Evolutionary conservation across 1,284 basidiomycete genomes (phyloP).

Genomic region (Tylopilus sp.): DNA sequence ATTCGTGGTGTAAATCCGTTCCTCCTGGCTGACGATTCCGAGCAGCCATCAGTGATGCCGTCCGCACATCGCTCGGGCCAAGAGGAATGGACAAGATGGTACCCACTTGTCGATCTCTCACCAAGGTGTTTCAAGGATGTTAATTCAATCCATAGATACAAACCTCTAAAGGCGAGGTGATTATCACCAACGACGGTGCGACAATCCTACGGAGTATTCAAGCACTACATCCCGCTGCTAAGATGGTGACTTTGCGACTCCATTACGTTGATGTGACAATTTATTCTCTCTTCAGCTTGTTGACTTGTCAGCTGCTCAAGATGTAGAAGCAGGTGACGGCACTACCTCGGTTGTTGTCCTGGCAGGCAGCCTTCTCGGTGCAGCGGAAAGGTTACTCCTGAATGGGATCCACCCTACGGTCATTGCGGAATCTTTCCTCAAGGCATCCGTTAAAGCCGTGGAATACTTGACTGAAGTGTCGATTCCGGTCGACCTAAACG

Average conservation of each 20-base stretch:
- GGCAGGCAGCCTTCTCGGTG: conserved; percentile 88
- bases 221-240: conserved; percentile 95
- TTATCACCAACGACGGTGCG: conserved; percentile 99
- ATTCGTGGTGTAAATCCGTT: conserved; percentile 16
- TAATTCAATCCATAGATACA: conserved; percentile 69
- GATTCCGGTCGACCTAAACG: conserved; percentile 88
- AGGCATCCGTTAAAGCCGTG: conserved; percentile 89
- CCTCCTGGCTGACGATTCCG: conserved; percentile 12
- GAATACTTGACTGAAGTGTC: conserved; percentile 94
- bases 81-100: conserved; percentile 99
- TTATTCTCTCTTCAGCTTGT: conserved; percentile 62
- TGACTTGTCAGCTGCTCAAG: conserved; percentile 96
- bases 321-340: conserved; percentile 98
- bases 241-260: conserved; percentile 68
- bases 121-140: conserved; percentile 8
- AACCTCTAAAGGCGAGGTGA: conserved; percentile 93
- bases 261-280: conserved; percentile 6
- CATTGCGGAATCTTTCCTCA: conserved; percentile 94
- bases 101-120: conserved; percentile 26
- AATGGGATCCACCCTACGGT: conserved; percentile 99
- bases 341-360: conserved; percentile 99
- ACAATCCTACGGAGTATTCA: conserved; percentile 98
- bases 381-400: conserved; percentile 94
- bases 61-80: conserved; percentile 94
- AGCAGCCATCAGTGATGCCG: conserved; percentile 94